These are phyloP conservation scores for Lunasporangiospora selenospora DNA, from an alignment of 192 early-diverging fungal genomes.

Conservation along the genomic window DNA sequence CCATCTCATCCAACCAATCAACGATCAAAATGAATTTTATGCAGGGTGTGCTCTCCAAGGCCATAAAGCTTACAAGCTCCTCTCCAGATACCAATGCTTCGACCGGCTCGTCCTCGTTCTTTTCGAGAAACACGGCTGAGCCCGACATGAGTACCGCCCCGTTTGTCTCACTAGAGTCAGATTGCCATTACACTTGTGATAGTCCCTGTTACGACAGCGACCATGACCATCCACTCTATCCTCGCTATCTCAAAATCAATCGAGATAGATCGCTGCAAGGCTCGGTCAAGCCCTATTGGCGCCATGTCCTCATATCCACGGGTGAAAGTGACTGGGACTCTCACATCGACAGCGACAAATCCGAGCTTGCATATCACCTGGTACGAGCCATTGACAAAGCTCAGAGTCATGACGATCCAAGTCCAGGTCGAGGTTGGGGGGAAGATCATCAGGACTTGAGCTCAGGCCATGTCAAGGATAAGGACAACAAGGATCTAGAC, in stretches of 20 bases:
- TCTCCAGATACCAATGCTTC: too few species aligned
- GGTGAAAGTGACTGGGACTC: slow-evolving; percentile 57
- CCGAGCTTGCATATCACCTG: slow-evolving; percentile 50
- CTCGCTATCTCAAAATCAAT: slow-evolving; percentile 61
- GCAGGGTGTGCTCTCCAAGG: slow-evolving; percentile 21
- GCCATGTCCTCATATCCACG: slow-evolving; percentile 64
- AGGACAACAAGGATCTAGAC: too few species aligned
- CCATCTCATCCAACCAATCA: background rate
- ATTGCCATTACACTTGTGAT: slow-evolving; percentile 29
- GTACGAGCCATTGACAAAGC: slow-evolving; percentile 32
- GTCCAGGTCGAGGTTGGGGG: too few species aligned
- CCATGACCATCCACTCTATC: slow-evolving; percentile 50
- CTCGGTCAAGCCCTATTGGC: slow-evolving; percentile 60
- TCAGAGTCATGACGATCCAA: slow-evolving; percentile 2
- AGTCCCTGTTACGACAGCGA: slow-evolving; percentile 35
- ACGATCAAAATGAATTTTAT: slow-evolving; percentile 30
- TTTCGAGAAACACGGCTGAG: slow-evolving; percentile 7
- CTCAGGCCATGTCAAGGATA: too few species aligned
- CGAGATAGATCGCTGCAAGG: slow-evolving; percentile 42
- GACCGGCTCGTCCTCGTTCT: too few species aligned
- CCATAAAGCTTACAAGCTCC: slow-evolving; percentile 12
- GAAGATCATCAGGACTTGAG: too few species aligned
- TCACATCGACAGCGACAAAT: slow-evolving; percentile 58
- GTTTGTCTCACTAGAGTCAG: slow-evolving; percentile 18
- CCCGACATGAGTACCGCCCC: slow-evolving; percentile 12